Percentiles rank a stretch among this genome's conserved stretches.
Conservation (phyloP, 495 filamentous ascomycete genomes). For the Apodospora peruviana region DNA sequence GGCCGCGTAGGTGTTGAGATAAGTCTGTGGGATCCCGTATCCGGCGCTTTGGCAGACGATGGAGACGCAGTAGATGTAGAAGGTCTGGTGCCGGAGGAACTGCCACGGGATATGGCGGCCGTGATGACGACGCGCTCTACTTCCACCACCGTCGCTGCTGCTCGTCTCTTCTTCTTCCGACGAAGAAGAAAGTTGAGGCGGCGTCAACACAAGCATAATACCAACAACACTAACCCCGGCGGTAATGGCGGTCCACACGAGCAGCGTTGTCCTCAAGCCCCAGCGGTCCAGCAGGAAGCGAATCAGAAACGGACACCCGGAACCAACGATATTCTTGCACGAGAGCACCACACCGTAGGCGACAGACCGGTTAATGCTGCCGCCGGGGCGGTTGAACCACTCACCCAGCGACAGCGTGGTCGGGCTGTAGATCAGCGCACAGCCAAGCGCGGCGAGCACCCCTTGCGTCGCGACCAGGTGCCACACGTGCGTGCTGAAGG, state of each 20-base stretch:
- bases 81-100: background rate
- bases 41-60: conserved; percentile 1
- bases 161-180: background rate
- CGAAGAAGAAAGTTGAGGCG: background rate
- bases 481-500: conserved; percentile 4
- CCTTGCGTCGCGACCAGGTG: conserved; percentile 3
- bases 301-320: conserved; percentile 1
- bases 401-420: conserved; percentile 3
- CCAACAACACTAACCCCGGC: background rate
- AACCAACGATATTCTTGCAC: conserved; percentile 5
- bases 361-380: background rate
- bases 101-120: background rate
- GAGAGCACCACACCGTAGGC: background rate
- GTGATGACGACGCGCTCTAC: no score
- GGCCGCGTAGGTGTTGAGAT: conserved; percentile 2
- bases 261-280: background rate
- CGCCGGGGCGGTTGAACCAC: conserved; percentile 4
- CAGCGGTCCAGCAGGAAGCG: background rate
- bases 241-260: background rate
- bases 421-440: conserved; percentile 4
- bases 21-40: conserved; percentile 4
- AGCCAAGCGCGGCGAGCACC: conserved; percentile 3
- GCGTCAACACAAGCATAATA: background rate
- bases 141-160: no score
- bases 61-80: background rate